Conservation (phyloP, 208 protist species). For the Endotrypanum monterogeii region DNA sequence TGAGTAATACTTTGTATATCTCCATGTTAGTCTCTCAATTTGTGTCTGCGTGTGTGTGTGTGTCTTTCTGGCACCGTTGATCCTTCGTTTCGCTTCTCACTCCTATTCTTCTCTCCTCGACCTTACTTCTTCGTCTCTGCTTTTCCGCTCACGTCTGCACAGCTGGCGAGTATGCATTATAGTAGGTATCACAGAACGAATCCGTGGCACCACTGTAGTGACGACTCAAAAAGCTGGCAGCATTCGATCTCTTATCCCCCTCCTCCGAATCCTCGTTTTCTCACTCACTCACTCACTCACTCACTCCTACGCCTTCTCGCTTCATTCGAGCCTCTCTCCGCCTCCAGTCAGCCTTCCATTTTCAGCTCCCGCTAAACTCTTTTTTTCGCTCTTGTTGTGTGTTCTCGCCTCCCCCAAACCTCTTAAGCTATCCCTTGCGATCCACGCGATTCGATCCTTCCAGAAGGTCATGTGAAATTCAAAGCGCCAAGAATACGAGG, state of each 20-base stretch:
- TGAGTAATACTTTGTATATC: not conserved
- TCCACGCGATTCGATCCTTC: not conserved
- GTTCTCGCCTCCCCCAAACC: not conserved
- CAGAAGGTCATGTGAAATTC: not conserved
- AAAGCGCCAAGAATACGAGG: too few species aligned
- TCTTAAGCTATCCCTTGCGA: not conserved
- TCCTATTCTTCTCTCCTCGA: conserved; percentile 16
- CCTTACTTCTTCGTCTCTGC: conserved; percentile 6
- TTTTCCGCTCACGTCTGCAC: conserved; percentile 11
- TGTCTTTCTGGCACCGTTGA: conserved; percentile 1
- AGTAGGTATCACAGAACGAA: not conserved
- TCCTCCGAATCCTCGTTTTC: conserved; percentile 2
- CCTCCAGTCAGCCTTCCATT: not conserved
- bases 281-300: conserved; percentile 7
- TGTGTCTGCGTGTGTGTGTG: not conserved
- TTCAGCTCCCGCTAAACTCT: not conserved
- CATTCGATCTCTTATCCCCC: conserved; percentile 12
- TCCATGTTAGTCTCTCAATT: not conserved
- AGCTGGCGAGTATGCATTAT: not conserved
- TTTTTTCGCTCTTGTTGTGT: not conserved
- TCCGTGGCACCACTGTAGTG: not conserved
- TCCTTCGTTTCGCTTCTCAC: conserved; percentile 15
- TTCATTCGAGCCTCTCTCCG: not conserved
- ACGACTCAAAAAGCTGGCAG: not conserved
- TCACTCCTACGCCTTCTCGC: conserved; percentile 5